A percentile compares a stretch with the other conserved stretches of the same genome.
These are phyloP conservation scores for Tylopilus vinaceipallidus DNA, from an alignment of 768 basidiomycete genomes.

Conservation along the genomic window DNA sequence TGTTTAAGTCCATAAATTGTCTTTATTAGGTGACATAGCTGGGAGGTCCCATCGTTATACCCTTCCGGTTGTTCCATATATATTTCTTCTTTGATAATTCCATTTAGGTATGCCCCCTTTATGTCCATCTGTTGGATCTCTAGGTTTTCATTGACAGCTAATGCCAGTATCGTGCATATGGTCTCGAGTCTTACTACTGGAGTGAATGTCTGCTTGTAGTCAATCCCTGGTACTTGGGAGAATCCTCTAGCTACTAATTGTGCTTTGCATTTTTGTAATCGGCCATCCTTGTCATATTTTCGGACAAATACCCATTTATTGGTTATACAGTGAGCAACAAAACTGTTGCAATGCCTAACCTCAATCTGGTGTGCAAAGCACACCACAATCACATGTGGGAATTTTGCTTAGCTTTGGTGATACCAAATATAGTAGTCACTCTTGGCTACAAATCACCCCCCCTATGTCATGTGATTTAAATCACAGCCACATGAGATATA, in stretches of 20 bases:
- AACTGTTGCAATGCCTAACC: no score
- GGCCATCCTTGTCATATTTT: slow-evolving; percentile 2
- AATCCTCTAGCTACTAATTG: slow-evolving; percentile 40
- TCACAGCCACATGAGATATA: no score
- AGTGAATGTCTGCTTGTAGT: slow-evolving; percentile 17
- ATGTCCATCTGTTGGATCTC: slow-evolving; percentile 7
- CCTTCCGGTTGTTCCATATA: not conserved
- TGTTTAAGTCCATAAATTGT: not conserved
- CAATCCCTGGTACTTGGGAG: slow-evolving; percentile 34
- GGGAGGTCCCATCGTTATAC: not conserved
- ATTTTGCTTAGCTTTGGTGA: no score
- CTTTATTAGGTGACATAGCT: not conserved
- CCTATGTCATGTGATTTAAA: no score
- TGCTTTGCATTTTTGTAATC: slow-evolving; percentile 26
- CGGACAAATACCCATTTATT: not conserved
- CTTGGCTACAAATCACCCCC: no score
- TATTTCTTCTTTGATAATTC: not conserved
- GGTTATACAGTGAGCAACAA: no score
- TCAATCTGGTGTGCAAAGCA: no score
- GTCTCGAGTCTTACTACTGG: not conserved
- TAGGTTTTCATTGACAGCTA: not conserved
- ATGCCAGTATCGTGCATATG: not conserved
- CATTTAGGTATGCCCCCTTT: not conserved
- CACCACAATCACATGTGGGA: no score
- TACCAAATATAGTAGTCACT: no score